These are phyloP conservation scores for Hypoxylon rickii DNA, from an alignment of 495 filamentous ascomycete genomes.

Conservation along the genomic window DNA sequence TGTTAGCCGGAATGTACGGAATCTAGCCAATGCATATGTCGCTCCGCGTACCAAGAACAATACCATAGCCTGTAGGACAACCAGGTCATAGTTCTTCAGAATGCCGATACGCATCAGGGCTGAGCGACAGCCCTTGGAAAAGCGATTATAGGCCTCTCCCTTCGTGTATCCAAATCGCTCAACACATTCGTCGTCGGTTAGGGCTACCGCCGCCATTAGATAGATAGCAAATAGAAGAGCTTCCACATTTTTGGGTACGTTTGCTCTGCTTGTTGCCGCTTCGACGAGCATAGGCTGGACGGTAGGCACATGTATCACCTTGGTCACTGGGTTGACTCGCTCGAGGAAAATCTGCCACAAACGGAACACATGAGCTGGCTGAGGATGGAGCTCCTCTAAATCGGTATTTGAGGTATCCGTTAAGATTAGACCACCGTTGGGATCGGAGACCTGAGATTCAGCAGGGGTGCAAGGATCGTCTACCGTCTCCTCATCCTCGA, in stretches of 20 bases:
- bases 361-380: constrained; percentile 65
- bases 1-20: constrained; percentile 1
- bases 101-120: constrained; percentile 55
- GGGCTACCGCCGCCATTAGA: constrained; percentile 48
- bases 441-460: constrained; percentile 41
- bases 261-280: constrained; percentile 41
- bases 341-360: constrained; percentile 73
- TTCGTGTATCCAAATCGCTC: constrained; percentile 51
- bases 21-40: neutral
- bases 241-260: constrained; percentile 54
- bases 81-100: constrained; percentile 56
- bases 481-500: constrained; percentile 45
- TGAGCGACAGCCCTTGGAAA: constrained; percentile 49
- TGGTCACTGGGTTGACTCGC: constrained; percentile 70
- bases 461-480: constrained; percentile 37
- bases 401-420: constrained; percentile 37
- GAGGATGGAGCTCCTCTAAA: constrained; percentile 60
- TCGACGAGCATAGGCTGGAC: constrained; percentile 57
- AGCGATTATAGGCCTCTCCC: constrained; percentile 46
- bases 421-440: constrained; percentile 45
- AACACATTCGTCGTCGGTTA: constrained; percentile 56
- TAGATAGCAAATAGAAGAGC: constrained; percentile 61
- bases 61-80: constrained; percentile 57
- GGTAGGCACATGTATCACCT: constrained; percentile 71
- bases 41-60: constrained; percentile 54